Evolutionary conservation across 768 basidiomycete species (phyloP).

Genomic region (Pisolithus albus): DNA sequence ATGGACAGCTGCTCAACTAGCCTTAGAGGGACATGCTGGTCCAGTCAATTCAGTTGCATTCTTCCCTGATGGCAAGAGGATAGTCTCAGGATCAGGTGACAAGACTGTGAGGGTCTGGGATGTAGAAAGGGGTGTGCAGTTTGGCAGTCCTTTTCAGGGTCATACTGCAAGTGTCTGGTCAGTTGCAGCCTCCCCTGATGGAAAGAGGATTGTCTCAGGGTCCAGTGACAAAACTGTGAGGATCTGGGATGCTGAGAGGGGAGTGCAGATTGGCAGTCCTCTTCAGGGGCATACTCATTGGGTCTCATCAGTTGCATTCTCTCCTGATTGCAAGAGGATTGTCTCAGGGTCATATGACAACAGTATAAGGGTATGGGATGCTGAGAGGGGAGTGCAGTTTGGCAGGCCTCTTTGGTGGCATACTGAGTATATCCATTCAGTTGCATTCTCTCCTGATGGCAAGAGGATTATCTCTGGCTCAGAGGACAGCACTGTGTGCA

Average conservation of each 20-base stretch:
- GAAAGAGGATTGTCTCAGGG: constrained; percentile 1
- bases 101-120: neutral
- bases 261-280: neutral
- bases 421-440: too few species aligned
- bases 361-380: too few species aligned
- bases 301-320: constrained; percentile 2
- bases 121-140: neutral
- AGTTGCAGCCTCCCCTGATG: constrained; percentile 6
- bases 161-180: constrained; percentile 1
- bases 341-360: too few species aligned
- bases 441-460: too few species aligned
- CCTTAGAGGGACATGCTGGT: neutral
- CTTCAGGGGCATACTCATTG: neutral
- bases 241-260: constrained; percentile 1
- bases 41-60: neutral
- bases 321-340: neutral
- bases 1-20: neutral
- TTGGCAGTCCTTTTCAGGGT: neutral
- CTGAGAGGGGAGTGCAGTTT: too few species aligned
- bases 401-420: too few species aligned
- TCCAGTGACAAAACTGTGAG: neutral
- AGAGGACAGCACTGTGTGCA: too few species aligned
- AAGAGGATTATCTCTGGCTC: too few species aligned
- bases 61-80: neutral
- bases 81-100: neutral